Percentiles rank a stretch among this genome's conserved stretches.
phyloP scores from a whole-genome alignment of 805 yeast genomes.

The Candida verbasci region DNA sequence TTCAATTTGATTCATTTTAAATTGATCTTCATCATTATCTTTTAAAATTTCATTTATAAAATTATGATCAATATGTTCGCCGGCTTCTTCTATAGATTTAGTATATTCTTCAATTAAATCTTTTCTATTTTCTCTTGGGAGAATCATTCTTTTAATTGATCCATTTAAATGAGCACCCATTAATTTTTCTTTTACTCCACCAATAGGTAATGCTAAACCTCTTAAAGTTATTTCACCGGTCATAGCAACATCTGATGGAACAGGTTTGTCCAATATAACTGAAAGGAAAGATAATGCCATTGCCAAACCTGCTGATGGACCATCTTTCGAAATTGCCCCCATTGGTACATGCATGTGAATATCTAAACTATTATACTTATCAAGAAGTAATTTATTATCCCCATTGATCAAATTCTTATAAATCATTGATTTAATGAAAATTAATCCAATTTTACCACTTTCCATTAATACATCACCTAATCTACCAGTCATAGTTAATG shows the following conservation, averaged over 20 bases:
- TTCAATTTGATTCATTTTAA: constrained; percentile 38
- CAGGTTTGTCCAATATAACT: constrained; percentile 39
- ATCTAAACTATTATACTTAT: constrained; percentile 49
- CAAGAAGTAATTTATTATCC: constrained; percentile 28
- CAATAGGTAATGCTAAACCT: constrained; percentile 76
- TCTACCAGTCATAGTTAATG: constrained; percentile 70
- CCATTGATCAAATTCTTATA: constrained; percentile 27
- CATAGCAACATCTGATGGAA: constrained; percentile 60
- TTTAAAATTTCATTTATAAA: constrained; percentile 31
- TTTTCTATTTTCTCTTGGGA: constrained; percentile 67
- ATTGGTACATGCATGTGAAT: constrained; percentile 50
- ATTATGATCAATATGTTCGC: constrained; percentile 13
- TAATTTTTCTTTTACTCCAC: constrained; percentile 75
- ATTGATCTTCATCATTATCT: constrained; percentile 31
- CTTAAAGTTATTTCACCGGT: constrained; percentile 82
- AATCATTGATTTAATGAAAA: constrained; percentile 61
- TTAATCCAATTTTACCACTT: constrained; percentile 73
- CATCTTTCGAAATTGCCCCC: constrained; percentile 46
- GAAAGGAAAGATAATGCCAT: constrained; percentile 46
- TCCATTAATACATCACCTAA: constrained; percentile 79
- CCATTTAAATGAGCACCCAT: constrained; percentile 72
- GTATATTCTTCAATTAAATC: constrained; percentile 61
- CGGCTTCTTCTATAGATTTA: constrained; percentile 29
- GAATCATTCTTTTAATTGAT: constrained; percentile 46
- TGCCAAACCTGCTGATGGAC: constrained; percentile 46